Evolutionary conservation across 164 flowering plant genomes (phyloP), one percentile per base, ranked within the genome.

Genomic region (Vitis cinerea): DNA sequence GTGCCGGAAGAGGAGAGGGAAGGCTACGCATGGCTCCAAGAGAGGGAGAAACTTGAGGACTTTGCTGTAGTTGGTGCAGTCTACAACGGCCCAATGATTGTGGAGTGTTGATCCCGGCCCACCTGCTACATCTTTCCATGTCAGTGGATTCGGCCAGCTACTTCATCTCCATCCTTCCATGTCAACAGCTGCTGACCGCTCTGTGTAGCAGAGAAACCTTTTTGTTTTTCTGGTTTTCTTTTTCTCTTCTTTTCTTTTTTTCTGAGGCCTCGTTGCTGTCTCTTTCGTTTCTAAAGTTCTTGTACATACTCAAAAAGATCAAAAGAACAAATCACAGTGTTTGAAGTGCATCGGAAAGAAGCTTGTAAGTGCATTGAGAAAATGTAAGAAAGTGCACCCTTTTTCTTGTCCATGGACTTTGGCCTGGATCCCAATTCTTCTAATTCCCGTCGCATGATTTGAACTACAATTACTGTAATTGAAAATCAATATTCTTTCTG

Each of bases 51-150:
- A 19, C 84, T 81, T 0, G 80, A 75, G 64, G 89, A 86, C 19
- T 71, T 84, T 31, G 55, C 71, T 3, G 82, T 86, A 12, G 75
- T 70, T 55, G 86, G 87, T 75, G 81, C 74, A 17, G 0, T 12
- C 54, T 87, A 87, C 69, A 67, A 37, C 27, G 91, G 91, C 48
- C 91, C 88, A 23, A 68, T 69, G 76, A 79, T 87, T 4, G 71
- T 79, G 49, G 72, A 76, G 60, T 65, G 63, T 2, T 81, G 74
- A 80, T 50, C 48, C 52, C 13, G 59, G 0, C 50, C 37, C 1
- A 29, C 53, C 13, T 4, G 3, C 54, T 51, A 37, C 17, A 13
- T 50, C 5, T 10, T 52, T 71, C 11, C 60, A 15, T 47, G 10
- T 30, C 58, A 23, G 2, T 23, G 27, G 27, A 23, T 23, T 23